These are phyloP conservation scores for Nemania serpens DNA, from an alignment of 2,329 filamentous ascomycete species.

Conservation along the genomic window DNA sequence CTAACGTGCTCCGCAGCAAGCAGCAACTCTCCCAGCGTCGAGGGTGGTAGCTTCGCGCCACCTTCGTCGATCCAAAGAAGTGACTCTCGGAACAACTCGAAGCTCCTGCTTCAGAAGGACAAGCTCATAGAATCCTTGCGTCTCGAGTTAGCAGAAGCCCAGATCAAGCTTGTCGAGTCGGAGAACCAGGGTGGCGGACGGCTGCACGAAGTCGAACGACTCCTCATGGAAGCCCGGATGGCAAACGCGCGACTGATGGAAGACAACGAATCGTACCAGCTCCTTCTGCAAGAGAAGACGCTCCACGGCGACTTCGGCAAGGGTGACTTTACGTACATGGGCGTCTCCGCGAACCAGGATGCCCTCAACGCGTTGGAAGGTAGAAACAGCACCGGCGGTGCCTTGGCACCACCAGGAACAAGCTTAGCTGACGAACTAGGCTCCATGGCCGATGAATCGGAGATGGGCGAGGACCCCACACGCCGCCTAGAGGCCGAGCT, in stretches of 20 bases:
- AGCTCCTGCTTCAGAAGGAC: slow-evolving; percentile 91
- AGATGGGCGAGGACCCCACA: slow-evolving; percentile 64
- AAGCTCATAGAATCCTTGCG: slow-evolving; percentile 92
- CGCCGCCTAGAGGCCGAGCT: slow-evolving; percentile 78
- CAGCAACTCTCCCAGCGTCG: slow-evolving; percentile 69
- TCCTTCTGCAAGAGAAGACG: slow-evolving; percentile 92
- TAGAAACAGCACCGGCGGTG: slow-evolving; percentile 42
- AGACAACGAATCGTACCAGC: slow-evolving; percentile 97
- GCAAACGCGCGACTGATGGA: slow-evolving; percentile 96
- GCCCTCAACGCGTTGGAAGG: slow-evolving; percentile 68
- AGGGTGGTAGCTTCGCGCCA: slow-evolving; percentile 81
- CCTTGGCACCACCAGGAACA: slow-evolving; percentile 46
- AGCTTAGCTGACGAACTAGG: slow-evolving; percentile 85
- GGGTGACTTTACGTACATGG: slow-evolving; percentile 76
- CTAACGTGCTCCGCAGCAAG: slow-evolving; percentile 46
- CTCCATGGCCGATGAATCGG: slow-evolving; percentile 66
- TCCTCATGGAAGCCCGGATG: slow-evolving; percentile 90
- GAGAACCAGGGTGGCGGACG: slow-evolving; percentile 91
- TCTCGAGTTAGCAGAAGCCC: slow-evolving; percentile 89
- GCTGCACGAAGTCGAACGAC: slow-evolving; percentile 86
- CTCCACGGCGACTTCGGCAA: slow-evolving; percentile 91
- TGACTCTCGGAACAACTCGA: slow-evolving; percentile 87
- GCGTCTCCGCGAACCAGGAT: slow-evolving; percentile 63
- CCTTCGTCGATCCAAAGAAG: slow-evolving; percentile 83
- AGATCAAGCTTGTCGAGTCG: slow-evolving; percentile 93